Conservation (phyloP, 768 basidiomycete genomes). For the Galerina marginata region DNA sequence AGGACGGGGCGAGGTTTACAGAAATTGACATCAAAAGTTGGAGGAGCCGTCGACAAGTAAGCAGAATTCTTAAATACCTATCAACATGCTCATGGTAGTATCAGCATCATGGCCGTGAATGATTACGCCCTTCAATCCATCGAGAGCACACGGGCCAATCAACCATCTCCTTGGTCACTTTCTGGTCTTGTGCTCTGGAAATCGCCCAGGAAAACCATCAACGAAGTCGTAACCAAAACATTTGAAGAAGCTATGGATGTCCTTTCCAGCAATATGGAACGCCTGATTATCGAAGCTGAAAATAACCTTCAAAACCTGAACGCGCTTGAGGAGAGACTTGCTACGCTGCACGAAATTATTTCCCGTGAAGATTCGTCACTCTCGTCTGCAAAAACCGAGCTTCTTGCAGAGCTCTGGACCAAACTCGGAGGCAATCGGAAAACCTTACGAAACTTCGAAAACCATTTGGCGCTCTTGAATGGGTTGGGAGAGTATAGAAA, state of each 20-base stretch:
- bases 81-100: constrained; percentile 3
- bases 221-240: constrained; percentile 53
- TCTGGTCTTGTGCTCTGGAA: constrained; percentile 47
- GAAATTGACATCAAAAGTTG: constrained; percentile 68
- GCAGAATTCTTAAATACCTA: constrained; percentile 26
- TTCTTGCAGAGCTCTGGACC: constrained; percentile 76
- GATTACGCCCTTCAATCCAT: constrained; percentile 71
- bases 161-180: constrained; percentile 36
- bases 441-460: constrained; percentile 52
- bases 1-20: constrained; percentile 63
- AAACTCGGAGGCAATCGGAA: constrained; percentile 64
- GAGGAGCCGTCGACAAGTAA: constrained; percentile 76
- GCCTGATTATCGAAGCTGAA: constrained; percentile 73
- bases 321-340: constrained; percentile 64
- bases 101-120: constrained; percentile 75
- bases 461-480: constrained; percentile 57
- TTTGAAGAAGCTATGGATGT: constrained; percentile 70
- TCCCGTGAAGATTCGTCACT: constrained; percentile 60
- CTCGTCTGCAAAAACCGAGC: constrained; percentile 49
- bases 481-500: constrained; percentile 62
- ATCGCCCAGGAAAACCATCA: constrained; percentile 33
- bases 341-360: constrained; percentile 60
- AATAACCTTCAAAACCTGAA: constrained; percentile 59
- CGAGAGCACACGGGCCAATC: constrained; percentile 43
- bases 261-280: constrained; percentile 54